phyloP scores from a whole-genome alignment of 2,329 filamentous ascomycete genomes.

The Trichothecium roseum region DNA sequence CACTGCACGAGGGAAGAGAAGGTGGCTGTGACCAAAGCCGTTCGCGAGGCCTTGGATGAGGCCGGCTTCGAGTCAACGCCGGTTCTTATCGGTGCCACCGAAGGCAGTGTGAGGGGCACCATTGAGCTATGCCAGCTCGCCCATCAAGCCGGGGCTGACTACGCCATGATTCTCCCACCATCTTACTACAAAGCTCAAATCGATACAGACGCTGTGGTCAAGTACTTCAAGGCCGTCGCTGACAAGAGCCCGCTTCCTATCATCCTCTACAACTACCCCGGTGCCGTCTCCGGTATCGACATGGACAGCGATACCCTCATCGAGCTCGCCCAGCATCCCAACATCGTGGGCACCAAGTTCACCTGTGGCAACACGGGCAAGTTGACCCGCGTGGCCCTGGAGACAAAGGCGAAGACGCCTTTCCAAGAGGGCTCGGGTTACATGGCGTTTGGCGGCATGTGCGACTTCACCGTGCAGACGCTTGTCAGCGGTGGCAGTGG shows the following conservation, averaged over 20 bases:
- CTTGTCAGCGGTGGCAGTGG: constrained; percentile 69
- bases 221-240: constrained; percentile 67
- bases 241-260: constrained; percentile 67
- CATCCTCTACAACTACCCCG: constrained; percentile 85
- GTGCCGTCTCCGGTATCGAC: constrained; percentile 76
- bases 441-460: constrained; percentile 81
- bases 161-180: constrained; percentile 68
- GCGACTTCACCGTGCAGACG: constrained; percentile 79
- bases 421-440: constrained; percentile 51
- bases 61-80: constrained; percentile 68
- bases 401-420: constrained; percentile 61
- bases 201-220: constrained; percentile 61
- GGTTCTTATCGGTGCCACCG: constrained; percentile 73
- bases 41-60: constrained; percentile 70
- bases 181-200: constrained; percentile 74
- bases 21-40: constrained; percentile 62
- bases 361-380: constrained; percentile 88
- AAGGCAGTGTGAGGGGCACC: constrained; percentile 74
- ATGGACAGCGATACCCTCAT: constrained; percentile 85
- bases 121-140: constrained; percentile 62
- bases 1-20: constrained; percentile 76
- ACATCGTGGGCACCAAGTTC: constrained; percentile 84
- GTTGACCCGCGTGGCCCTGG: constrained; percentile 69
- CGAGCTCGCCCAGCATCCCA: constrained; percentile 66
- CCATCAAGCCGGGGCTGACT: constrained; percentile 63